Conservation (phyloP, 805 yeast genomes). For the Dipodascopsis uninucleata region DNA sequence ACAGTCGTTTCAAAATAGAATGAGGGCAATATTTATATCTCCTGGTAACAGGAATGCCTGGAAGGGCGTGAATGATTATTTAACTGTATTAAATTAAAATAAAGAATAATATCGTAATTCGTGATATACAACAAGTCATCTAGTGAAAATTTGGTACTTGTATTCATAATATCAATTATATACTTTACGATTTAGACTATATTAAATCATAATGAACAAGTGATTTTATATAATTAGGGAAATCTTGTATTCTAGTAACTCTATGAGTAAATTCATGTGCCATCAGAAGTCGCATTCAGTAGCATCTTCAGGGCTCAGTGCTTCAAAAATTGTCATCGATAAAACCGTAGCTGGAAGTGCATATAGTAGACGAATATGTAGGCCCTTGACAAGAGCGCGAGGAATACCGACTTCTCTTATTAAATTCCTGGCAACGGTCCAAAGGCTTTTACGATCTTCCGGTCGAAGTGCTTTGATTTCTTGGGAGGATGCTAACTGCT, state of each 20-base stretch:
- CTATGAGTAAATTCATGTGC: constrained; percentile 3
- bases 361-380: constrained; percentile 38
- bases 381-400: constrained; percentile 39
- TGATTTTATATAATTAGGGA: no score
- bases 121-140: no score
- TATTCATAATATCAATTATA: no score
- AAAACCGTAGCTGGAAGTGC: constrained; percentile 41
- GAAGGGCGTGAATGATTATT: constrained; percentile 13
- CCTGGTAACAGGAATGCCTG: constrained; percentile 49
- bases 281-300: constrained; percentile 13
- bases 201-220: no score
- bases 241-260: no score
- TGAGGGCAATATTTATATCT: constrained; percentile 62
- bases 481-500: constrained; percentile 42
- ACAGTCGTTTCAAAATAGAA: constrained; percentile 53
- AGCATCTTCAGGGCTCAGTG: constrained; percentile 38
- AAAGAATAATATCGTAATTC: no score
- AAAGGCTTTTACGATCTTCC: constrained; percentile 37
- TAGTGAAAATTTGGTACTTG: no score
- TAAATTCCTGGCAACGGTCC: constrained; percentile 36
- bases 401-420: constrained; percentile 39
- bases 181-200: no score
- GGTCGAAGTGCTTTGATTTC: constrained; percentile 41
- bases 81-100: no score
- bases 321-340: constrained; percentile 42